Conservation (phyloP, 2,329 filamentous ascomycete species). For the Aspergillus glaucus region DNA sequence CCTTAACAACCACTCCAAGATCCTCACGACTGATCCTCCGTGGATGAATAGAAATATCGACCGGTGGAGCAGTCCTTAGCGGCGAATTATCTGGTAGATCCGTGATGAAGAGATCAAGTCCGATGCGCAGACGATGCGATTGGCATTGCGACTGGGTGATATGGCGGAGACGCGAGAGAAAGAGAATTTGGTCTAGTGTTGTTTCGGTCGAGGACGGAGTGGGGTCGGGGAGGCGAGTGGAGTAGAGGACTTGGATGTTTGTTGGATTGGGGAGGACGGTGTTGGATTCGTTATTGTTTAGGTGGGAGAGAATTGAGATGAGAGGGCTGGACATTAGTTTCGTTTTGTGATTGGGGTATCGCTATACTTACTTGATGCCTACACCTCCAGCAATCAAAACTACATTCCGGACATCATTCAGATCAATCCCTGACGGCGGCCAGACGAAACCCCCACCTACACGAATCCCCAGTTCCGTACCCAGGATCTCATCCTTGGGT, state of each 20-base stretch:
- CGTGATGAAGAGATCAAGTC: conserved; percentile 32
- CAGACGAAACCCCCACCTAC: conserved; percentile 78
- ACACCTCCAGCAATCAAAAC: conserved; percentile 77
- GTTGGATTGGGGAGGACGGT: conserved; percentile 21
- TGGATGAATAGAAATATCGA: conserved; percentile 21
- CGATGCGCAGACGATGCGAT: conserved; percentile 21
- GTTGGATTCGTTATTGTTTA: conserved; percentile 43
- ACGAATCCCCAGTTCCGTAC: conserved; percentile 56
- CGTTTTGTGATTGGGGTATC: background rate
- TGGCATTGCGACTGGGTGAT: conserved; percentile 27
- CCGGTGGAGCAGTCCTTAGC: conserved; percentile 7
- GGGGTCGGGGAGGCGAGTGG: conserved; percentile 38
- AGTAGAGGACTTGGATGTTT: conserved; percentile 59
- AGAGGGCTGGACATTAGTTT: conserved; percentile 50
- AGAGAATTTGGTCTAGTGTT: conserved; percentile 36
- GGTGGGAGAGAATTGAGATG: conserved; percentile 63
- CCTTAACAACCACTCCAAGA: conserved; percentile 25
- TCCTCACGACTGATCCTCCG: conserved; percentile 33
- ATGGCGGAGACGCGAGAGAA: conserved; percentile 40
- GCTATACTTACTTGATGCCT: conserved; percentile 61
- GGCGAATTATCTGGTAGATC: conserved; percentile 10
- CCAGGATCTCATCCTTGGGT: conserved; percentile 49
- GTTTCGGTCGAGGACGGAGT: conserved; percentile 6
- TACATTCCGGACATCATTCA: conserved; percentile 48
- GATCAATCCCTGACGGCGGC: conserved; percentile 50